Conservation (phyloP, 2,329 filamentous ascomycete species). For the Bipolaris sorokiniana region DNA sequence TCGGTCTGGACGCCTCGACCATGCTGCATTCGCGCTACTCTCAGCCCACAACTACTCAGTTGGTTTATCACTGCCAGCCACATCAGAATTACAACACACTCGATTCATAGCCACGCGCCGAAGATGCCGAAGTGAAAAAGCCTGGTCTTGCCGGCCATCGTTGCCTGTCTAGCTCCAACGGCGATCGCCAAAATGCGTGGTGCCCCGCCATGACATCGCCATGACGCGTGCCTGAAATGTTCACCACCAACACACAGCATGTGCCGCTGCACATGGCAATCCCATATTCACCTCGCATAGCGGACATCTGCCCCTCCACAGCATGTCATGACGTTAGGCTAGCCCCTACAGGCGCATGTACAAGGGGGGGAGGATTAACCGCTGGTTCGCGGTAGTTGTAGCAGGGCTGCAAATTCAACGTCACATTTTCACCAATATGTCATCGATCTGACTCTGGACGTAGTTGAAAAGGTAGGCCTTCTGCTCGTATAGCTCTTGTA, state of each 20-base stretch:
- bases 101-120: slow-evolving; percentile 1
- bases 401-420: slow-evolving; percentile 17
- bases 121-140: slow-evolving; percentile 9
- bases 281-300: slow-evolving; percentile 10
- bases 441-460: slow-evolving; percentile 23
- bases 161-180: slow-evolving; percentile 19
- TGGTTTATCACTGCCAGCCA: neutral
- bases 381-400: slow-evolving; percentile 30
- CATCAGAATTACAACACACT: slow-evolving; percentile 5
- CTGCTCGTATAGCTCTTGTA: slow-evolving; percentile 1
- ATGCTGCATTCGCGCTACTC: neutral
- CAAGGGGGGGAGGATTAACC: slow-evolving; percentile 29
- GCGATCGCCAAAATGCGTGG: slow-evolving; percentile 11
- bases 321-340: slow-evolving; percentile 40
- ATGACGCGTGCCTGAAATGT: slow-evolving; percentile 32
- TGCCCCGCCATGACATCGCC: slow-evolving; percentile 37
- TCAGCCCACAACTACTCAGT: neutral
- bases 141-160: slow-evolving; percentile 16
- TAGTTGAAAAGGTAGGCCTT: slow-evolving; percentile 24
- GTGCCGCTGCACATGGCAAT: slow-evolving; percentile 25
- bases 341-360: slow-evolving; percentile 33
- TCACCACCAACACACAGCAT: slow-evolving; percentile 24
- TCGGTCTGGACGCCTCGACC: neutral
- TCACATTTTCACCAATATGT: slow-evolving; percentile 29
- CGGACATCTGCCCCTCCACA: slow-evolving; percentile 29